Evolutionary conservation across 345 rosid genomes (phyloP).

Genomic region (Kernera saxatilis): DNA sequence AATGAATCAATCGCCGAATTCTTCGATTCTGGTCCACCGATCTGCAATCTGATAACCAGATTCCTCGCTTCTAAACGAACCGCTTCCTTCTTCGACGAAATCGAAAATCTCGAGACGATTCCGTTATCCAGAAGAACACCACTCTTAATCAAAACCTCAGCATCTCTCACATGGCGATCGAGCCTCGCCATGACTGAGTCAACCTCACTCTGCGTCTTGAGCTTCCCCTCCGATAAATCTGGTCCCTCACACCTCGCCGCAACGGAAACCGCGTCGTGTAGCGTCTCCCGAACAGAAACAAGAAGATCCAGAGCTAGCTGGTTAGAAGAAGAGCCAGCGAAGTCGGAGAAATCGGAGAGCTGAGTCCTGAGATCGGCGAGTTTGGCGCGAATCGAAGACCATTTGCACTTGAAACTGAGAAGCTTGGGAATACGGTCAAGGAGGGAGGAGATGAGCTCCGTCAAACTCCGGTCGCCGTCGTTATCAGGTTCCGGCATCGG

Average conservation of each 20-base stretch:
- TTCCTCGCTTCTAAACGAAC: conserved; percentile 62
- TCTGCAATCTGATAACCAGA: conserved; percentile 71
- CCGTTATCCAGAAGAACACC: conserved; percentile 48
- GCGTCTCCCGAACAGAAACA: conserved; percentile 40
- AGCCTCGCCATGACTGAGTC: conserved; percentile 66
- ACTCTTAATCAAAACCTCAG: conserved; percentile 56
- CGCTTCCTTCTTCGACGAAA: conserved; percentile 56
- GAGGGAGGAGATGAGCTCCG: conserved; percentile 39
- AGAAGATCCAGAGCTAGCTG: conserved; percentile 57
- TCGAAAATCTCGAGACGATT: conserved; percentile 19
- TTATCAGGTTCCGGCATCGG: conserved; percentile 54
- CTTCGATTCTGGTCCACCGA: conserved; percentile 69
- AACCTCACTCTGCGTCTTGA: conserved; percentile 80
- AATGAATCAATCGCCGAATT: conserved; percentile 68
- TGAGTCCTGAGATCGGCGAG: conserved; percentile 57
- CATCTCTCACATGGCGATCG: conserved; percentile 61
- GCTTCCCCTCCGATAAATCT: conserved; percentile 65
- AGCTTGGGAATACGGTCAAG: conserved; percentile 38
- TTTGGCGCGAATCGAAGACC: conserved; percentile 59
- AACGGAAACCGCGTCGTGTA: conserved; percentile 44
- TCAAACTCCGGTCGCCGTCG: conserved; percentile 34
- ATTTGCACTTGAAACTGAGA: conserved; percentile 62
- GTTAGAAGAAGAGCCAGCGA: conserved; percentile 40
- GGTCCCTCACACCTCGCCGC: conserved; percentile 45
- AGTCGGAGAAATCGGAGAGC: conserved; percentile 57